Evolutionary conservation across 148 eudicot genomes (phyloP).

Genomic region (Fagopyrum homotropicum): DNA sequence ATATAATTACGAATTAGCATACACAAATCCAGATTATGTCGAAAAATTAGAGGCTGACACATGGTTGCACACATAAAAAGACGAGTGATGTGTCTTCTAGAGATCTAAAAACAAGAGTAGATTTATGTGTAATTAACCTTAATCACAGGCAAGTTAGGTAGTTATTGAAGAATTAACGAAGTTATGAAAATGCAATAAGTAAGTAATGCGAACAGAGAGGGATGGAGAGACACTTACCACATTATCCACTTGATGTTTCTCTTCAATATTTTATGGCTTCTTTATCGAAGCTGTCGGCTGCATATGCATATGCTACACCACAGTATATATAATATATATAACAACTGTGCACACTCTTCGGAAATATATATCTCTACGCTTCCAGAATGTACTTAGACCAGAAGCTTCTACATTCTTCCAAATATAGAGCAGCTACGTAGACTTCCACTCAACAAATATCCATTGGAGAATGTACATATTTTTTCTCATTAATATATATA

Average conservation of each 20-base stretch:
- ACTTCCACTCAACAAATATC: too few species aligned
- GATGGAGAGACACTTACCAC: not conserved
- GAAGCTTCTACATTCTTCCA: not conserved
- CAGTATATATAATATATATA: not conserved
- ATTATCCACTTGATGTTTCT: not conserved
- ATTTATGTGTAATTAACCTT: not conserved
- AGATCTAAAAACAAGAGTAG: not conserved
- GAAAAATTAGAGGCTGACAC: not conserved
- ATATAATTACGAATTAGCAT: too few species aligned
- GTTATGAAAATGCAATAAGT: too few species aligned
- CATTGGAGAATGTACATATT: not conserved
- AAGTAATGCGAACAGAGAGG: not conserved
- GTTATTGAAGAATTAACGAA: too few species aligned
- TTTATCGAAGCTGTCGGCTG: not conserved
- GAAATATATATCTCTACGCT: not conserved
- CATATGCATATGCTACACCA: not conserved
- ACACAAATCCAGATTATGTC: not conserved
- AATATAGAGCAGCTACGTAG: too few species aligned
- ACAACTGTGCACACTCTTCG: not conserved
- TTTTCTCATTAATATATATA: too few species aligned
- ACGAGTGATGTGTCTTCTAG: not conserved
- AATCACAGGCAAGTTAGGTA: not conserved
- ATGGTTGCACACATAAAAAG: not conserved
- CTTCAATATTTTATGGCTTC: not conserved
- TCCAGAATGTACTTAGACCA: not conserved